Evolutionary conservation across 768 basidiomycete species (phyloP), one percentile per base, ranked within the genome.

Genomic region (Pleurotus giganteus): DNA sequence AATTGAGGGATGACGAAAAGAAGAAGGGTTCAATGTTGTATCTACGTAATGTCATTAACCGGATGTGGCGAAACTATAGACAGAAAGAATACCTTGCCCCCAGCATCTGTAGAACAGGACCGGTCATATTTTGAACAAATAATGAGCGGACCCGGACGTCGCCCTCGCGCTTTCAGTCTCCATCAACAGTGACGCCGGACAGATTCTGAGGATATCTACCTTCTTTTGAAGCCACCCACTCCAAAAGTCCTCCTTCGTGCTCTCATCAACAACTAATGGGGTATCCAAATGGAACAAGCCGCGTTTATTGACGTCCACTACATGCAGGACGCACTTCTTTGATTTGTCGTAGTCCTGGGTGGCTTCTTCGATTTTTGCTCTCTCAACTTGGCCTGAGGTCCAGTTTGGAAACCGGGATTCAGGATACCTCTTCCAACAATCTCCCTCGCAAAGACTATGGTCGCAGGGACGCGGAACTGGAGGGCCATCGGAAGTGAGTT

Each of bases 1-100:
- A 70, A 53, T 74, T 74, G 15, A 73, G 54, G 0, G 76, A 75
- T 0, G 73, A 75, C 12, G 74, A 70, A 51, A 74, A 77, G 61
- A 74, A 77, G 58, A 77, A 75, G 0, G 76, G 74, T 54, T 77
- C 74, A 24, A 76, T 68, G 49, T 71, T 61, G 45, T 71, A 76
- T 39, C 76, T 77, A 37, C 4, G 26, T 36, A 29, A 24, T 12
- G 17, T n/a, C 15, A 27, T 56, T 34, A 55, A 46, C 26, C 17
- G 21, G 24, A 47, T 21, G 12, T 8, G 41, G 46, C 11, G 11
- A 24, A 2, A 44, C 17, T 19, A 36, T 28, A 12, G 7, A 17
- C 9, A 17, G 6, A 26, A 7, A 15, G 63, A 65, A 3, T 29
- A 75, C 75, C 55, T 69, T 19, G 71, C 65, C 6, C 75, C 75